A percentile compares a stretch with the other conserved stretches of the same genome.
Conservation (phyloP, 192 early-diverging fungal species). For the Rhizoclosmatium sp. region DNA sequence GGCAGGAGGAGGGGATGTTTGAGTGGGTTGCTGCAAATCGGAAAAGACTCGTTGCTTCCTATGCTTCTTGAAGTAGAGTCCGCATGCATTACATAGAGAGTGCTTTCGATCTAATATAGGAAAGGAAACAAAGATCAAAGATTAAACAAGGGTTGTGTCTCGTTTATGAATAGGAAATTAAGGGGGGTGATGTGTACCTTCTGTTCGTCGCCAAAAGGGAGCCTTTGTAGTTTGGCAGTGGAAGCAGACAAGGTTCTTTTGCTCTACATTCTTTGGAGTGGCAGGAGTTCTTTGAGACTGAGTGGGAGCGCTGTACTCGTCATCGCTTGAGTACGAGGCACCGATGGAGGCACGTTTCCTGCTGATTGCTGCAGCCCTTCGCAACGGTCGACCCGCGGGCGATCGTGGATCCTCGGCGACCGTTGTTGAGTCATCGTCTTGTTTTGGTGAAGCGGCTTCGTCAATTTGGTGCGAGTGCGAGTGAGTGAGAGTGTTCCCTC, state of each 20-base stretch:
- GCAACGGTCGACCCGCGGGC: neutral
- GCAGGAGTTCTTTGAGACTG: neutral
- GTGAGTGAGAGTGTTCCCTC: neutral
- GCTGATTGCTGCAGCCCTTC: neutral
- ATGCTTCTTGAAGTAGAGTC: neutral
- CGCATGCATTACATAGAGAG: conserved; percentile 76
- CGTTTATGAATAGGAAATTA: too few relatives aligned
- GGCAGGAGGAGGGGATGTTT: too few relatives aligned
- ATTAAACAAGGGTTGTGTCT: too few relatives aligned
- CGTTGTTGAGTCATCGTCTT: neutral
- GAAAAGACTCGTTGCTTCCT: too few relatives aligned
- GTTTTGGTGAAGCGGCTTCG: neutral
- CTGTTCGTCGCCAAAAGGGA: conserved; percentile 80
- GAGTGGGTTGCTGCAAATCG: too few relatives aligned
- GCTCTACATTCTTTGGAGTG: conserved; percentile 23
- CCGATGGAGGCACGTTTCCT: neutral
- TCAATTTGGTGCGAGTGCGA: neutral
- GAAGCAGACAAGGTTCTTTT: conserved; percentile 57
- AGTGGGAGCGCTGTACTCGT: neutral
- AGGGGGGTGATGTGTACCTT: conserved; percentile 71
- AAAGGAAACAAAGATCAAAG: too few relatives aligned
- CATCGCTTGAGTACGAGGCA: neutral
- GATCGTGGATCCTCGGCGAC: neutral
- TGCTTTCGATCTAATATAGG: conserved; percentile 40
- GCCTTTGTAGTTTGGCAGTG: conserved; percentile 79